Percentiles rank a stretch among this genome's conserved stretches.
phyloP scores from a whole-genome alignment of 1,139 yeast genomes.

The Chernovozyma aurita region DNA sequence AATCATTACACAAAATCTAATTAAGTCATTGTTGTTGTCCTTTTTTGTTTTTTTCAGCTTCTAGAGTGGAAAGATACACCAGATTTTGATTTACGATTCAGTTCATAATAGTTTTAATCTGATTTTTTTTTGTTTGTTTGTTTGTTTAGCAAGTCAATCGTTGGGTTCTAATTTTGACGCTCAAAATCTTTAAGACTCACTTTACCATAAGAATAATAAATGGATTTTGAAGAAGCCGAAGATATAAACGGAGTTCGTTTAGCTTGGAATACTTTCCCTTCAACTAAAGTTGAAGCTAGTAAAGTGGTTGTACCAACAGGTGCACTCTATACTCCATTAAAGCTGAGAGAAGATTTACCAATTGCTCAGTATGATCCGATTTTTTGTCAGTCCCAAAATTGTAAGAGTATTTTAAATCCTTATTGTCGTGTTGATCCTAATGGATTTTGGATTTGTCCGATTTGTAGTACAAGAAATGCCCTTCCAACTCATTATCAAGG shows the following conservation, averaged over 20 bases:
- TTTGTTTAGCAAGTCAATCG: not conserved
- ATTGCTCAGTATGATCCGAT: constrained; percentile 89
- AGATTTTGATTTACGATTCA: too few relatives aligned
- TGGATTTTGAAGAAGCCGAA: constrained; percentile 50
- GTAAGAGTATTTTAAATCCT: constrained; percentile 87
- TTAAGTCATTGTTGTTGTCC: constrained; percentile 3
- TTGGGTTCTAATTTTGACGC: not conserved
- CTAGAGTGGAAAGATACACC: too few relatives aligned
- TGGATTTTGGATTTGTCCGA: constrained; percentile 87
- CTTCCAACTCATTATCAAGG: constrained; percentile 89
- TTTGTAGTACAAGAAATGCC: constrained; percentile 79
- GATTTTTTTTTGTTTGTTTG: not conserved
- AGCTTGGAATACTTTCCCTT: constrained; percentile 61
- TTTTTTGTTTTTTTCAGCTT: constrained; percentile 1
- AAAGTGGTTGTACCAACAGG: constrained; percentile 95
- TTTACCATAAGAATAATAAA: constrained; percentile 10
- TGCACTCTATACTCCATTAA: constrained; percentile 88
- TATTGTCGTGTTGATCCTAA: constrained; percentile 81
- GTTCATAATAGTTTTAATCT: not conserved
- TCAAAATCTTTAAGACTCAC: not conserved
- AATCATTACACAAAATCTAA: constrained; percentile 1
- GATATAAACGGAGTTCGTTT: constrained; percentile 48
- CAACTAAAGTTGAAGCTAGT: constrained; percentile 84
- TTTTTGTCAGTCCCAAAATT: constrained; percentile 70
- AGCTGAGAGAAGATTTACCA: constrained; percentile 72